Conservation (phyloP, 495 filamentous ascomycete genomes). For the Neurospora tetrasperma region DNA sequence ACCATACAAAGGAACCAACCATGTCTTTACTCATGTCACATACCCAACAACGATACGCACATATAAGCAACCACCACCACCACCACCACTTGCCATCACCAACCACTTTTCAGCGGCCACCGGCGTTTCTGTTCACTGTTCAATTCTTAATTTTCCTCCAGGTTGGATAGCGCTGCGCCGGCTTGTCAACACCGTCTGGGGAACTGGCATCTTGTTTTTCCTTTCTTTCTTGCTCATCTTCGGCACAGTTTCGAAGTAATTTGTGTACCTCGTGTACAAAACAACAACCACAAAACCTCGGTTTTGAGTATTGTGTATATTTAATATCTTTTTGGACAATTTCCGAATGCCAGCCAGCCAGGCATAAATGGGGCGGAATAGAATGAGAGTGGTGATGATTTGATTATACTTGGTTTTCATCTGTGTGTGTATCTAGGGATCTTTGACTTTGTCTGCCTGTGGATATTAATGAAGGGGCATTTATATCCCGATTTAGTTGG, state of each 20-base stretch:
- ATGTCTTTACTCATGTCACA: neutral
- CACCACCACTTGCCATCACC: neutral
- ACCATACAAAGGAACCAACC: neutral
- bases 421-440: neutral
- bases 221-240: neutral
- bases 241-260: neutral
- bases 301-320: slow-evolving; percentile 13
- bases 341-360: slow-evolving; percentile 7
- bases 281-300: neutral
- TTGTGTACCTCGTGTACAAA: slow-evolving; percentile 1
- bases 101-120: neutral
- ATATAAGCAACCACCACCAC: neutral
- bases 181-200: neutral
- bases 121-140: neutral
- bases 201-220: slow-evolving; percentile 1
- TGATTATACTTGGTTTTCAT: neutral
- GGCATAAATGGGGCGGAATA: neutral
- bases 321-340: slow-evolving; percentile 12
- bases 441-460: neutral
- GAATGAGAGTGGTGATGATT: neutral
- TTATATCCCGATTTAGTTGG: neutral
- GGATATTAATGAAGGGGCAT: neutral
- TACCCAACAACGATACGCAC: neutral
- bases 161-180: neutral
- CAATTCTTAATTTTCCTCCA: neutral